Evolutionary conservation across 2,329 filamentous ascomycete species (phyloP).

Genomic region (Colletotrichum horii): DNA sequence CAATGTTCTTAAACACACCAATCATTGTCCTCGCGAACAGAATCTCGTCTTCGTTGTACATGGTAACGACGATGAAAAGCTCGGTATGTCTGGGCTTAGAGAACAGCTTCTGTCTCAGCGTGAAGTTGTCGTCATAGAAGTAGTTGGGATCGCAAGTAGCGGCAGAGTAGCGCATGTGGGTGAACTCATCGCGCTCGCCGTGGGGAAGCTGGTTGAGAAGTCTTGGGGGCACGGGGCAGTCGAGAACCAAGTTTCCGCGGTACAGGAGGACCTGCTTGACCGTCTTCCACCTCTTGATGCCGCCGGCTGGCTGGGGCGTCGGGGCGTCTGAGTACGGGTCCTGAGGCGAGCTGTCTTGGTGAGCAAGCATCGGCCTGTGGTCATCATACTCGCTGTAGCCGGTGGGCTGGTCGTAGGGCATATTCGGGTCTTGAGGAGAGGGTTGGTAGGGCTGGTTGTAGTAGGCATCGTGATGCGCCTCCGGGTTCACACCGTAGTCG

Average conservation of each 20-base stretch:
- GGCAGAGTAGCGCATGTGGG: conserved; percentile 91
- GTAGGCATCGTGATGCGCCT: conserved; percentile 87
- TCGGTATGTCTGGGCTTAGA: conserved; percentile 92
- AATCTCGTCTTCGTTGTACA: conserved; percentile 99
- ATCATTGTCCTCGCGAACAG: conserved; percentile 95
- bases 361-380: conserved; percentile 75
- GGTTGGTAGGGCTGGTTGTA: conserved; percentile 85
- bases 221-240: conserved; percentile 91
- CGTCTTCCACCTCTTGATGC: conserved; percentile 92
- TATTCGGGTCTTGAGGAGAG: conserved; percentile 62
- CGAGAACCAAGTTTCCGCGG: conserved; percentile 93
- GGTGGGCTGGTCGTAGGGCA: conserved; percentile 48
- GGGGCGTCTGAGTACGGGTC: conserved; percentile 53
- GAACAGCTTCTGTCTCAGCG: conserved; percentile 88
- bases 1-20: conserved; percentile 98
- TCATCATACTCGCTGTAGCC: conserved; percentile 65
- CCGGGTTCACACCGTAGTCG: conserved; percentile 80
- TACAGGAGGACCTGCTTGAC: conserved; percentile 98
- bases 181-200: conserved; percentile 89
- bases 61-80: conserved; percentile 94
- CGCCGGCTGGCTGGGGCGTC: conserved; percentile 51
- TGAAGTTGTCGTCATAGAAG: conserved; percentile 90
- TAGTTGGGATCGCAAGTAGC: conserved; percentile 92
- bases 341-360: conserved; percentile 55
- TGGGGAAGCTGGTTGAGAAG: conserved; percentile 88